Percentiles rank a stretch among this genome's conserved stretches.
These are phyloP conservation scores for Salix koriyanagi DNA, from an alignment of 345 rosid species.

Conservation along the genomic window DNA sequence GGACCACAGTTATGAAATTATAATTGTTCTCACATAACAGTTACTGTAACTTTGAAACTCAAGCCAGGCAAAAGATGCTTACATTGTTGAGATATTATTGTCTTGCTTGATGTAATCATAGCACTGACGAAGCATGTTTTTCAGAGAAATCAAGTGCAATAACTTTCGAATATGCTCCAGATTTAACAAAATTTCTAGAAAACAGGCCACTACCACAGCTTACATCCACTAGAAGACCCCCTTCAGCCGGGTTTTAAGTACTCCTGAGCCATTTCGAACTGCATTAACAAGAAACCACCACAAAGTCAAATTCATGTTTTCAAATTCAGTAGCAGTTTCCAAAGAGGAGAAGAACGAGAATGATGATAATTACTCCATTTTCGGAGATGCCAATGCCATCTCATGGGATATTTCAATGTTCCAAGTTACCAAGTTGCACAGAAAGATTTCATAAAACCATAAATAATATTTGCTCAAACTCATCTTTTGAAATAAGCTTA, in stretches of 20 bases:
- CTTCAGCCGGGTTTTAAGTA: slow-evolving; percentile 70
- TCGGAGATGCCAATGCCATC: not conserved
- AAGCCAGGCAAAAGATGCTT: slow-evolving; percentile 15
- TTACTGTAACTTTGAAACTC: not conserved
- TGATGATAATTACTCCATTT: not conserved
- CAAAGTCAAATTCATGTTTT: not conserved
- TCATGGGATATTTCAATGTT: not conserved
- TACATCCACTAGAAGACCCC: slow-evolving; percentile 83
- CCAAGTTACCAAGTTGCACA: not conserved
- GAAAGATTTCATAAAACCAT: not conserved
- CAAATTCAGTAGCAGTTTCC: not conserved
- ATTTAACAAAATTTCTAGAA: slow-evolving; percentile 78
- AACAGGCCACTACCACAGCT: slow-evolving; percentile 97
- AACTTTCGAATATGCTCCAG: slow-evolving; percentile 67
- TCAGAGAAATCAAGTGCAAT: slow-evolving; percentile 93
- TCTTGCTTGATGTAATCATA: slow-evolving; percentile 76
- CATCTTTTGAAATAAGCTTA: not conserved
- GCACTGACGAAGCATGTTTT: slow-evolving; percentile 92
- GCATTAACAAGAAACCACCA: slow-evolving; percentile 26
- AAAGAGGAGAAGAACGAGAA: not conserved
- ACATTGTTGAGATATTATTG: slow-evolving; percentile 35
- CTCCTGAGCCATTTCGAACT: slow-evolving; percentile 94
- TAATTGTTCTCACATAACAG: not conserved
- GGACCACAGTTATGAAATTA: not conserved
- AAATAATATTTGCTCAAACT: not conserved